Conservation (phyloP, 164 flowering plant species). For the Liriodendron chinense region DNA sequence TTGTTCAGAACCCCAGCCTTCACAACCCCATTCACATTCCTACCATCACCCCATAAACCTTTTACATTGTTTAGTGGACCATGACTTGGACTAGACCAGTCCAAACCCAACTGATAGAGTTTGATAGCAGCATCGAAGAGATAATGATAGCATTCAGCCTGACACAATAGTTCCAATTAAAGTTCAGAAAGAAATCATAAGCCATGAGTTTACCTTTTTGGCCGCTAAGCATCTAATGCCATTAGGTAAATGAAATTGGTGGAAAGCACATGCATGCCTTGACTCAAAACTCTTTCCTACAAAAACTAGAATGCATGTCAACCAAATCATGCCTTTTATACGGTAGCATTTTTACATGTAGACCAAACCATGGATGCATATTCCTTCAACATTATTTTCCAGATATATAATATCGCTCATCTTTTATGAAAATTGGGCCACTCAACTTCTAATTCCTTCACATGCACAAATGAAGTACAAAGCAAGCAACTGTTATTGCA, state of each 20-base stretch:
- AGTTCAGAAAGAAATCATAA: not conserved
- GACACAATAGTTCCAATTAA: constrained; percentile 18
- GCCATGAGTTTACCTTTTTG: not conserved
- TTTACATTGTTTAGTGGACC: constrained; percentile 44
- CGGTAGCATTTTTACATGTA: not conserved
- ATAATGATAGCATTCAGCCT: constrained; percentile 94
- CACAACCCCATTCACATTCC: constrained; percentile 15
- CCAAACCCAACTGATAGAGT: constrained; percentile 78
- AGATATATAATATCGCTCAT: not conserved
- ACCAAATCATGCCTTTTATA: not conserved
- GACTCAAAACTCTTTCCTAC: not conserved
- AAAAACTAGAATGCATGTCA: not conserved
- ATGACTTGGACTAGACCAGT: constrained; percentile 72
- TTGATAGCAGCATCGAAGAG: constrained; percentile 94
- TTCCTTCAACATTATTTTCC: not conserved
- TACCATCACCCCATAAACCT: constrained; percentile 19
- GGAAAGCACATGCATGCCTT: not conserved
- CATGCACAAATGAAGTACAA: not conserved
- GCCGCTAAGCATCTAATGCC: not conserved
- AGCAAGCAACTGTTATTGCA: not conserved
- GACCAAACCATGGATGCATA: not conserved
- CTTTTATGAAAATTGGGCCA: not conserved
- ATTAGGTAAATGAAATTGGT: not conserved
- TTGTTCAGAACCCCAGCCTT: constrained; percentile 32
- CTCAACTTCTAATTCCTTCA: not conserved